These are phyloP conservation scores for Rutstroemia sp. DNA, from an alignment of 2,329 filamentous ascomycete species.

Conservation along the genomic window DNA sequence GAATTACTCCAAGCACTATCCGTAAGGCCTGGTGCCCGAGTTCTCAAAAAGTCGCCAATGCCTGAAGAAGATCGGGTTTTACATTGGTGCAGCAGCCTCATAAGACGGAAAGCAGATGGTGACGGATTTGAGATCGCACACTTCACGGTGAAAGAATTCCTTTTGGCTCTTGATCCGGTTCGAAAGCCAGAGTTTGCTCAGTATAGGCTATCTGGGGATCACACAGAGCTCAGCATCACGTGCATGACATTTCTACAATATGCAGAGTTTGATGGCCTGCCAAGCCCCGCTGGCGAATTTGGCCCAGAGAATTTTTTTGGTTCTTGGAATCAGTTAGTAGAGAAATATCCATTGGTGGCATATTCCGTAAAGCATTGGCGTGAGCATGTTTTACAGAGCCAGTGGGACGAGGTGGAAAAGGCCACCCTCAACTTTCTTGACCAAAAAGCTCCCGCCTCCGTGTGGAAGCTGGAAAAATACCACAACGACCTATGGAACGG, in stretches of 20 bases:
- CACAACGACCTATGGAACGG: too few relatives aligned
- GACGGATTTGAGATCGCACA: constrained; percentile 19
- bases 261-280: not conserved
- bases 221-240: not conserved
- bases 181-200: not conserved
- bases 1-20: constrained; percentile 16
- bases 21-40: constrained; percentile 3
- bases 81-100: constrained; percentile 21
- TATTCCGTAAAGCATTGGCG: not conserved
- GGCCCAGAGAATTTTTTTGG: not conserved
- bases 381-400: not conserved
- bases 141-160: constrained; percentile 25
- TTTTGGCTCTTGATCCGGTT: constrained; percentile 5
- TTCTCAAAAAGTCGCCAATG: constrained; percentile 15
- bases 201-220: constrained; percentile 3
- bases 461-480: too few relatives aligned
- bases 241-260: not conserved
- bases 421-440: not conserved
- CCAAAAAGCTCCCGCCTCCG: not conserved
- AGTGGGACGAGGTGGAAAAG: not conserved
- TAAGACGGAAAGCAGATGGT: constrained; percentile 10
- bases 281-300: not conserved
- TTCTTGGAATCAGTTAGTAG: not conserved
- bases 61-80: constrained; percentile 17
- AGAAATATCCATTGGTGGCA: not conserved